A percentile compares a stretch with the other conserved stretches of the same genome.
Conservation (phyloP, 2,329 filamentous ascomycete genomes). For the Fusarium circinatum region DNA sequence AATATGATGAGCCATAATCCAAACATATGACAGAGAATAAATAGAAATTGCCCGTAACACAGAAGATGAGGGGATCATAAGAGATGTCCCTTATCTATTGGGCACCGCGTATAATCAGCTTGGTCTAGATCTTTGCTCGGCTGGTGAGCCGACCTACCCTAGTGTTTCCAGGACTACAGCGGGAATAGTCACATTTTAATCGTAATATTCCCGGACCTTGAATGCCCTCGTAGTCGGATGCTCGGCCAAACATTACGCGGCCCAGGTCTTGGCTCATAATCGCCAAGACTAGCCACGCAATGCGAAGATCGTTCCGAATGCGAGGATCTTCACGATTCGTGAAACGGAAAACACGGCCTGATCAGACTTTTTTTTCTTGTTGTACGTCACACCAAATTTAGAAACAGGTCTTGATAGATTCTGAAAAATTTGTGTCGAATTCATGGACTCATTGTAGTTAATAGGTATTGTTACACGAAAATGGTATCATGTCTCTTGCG, state of each 20-base stretch:
- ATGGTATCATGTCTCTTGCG: conserved; percentile 27
- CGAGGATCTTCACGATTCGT: neutral
- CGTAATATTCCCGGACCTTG: neutral
- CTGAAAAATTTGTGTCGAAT: conserved; percentile 1
- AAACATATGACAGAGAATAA: neutral
- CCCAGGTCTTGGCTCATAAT: conserved; percentile 27
- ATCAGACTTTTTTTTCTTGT: neutral
- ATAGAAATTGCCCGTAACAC: neutral
- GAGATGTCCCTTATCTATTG: neutral
- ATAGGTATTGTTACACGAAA: conserved; percentile 27
- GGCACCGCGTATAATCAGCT: neutral
- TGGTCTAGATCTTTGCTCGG: neutral
- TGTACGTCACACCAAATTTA: conserved; percentile 6
- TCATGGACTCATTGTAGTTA: conserved; percentile 39
- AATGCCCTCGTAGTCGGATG: conserved; percentile 8
- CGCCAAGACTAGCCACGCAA: conserved; percentile 19
- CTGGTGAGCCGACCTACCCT: neutral
- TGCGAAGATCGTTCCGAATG: conserved; percentile 4
- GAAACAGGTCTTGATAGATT: neutral
- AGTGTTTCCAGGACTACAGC: neutral
- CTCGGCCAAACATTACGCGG: conserved; percentile 19
- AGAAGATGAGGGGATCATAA: neutral
- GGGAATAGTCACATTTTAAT: neutral
- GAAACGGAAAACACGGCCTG: neutral
- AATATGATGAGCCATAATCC: neutral